These are phyloP conservation scores for Aspergillus diversus DNA, from an alignment of 495 filamentous ascomycete species.

Conservation along the genomic window DNA sequence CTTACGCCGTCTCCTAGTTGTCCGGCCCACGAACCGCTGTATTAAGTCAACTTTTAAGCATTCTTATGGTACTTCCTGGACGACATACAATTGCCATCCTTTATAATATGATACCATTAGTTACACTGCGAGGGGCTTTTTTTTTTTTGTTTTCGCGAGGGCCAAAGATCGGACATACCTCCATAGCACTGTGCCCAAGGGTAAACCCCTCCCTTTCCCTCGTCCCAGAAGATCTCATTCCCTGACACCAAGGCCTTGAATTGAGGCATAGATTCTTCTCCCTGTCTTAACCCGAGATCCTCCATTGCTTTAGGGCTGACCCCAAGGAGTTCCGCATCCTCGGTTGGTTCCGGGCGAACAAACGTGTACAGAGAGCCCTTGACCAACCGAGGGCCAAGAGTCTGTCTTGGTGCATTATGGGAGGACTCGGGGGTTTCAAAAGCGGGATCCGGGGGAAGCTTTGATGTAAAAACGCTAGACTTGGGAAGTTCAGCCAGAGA, in stretches of 20 bases:
- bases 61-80: conserved; percentile 1
- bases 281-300: conserved; percentile 72
- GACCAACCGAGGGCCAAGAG: conserved; percentile 81
- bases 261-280: conserved; percentile 69
- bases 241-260: conserved; percentile 79
- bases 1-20: conserved; percentile 86
- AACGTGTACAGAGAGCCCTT: conserved; percentile 87
- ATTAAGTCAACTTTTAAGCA: conserved; percentile 21
- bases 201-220: conserved; percentile 72
- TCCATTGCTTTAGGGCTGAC: conserved; percentile 75
- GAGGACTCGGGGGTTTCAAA: conserved; percentile 82
- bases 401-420: conserved; percentile 73
- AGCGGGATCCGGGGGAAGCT: conserved; percentile 73
- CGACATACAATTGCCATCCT: conserved; percentile 61
- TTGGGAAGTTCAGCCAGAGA: conserved; percentile 78
- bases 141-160: too few species aligned
- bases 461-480: conserved; percentile 80
- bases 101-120: neutral
- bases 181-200: conserved; percentile 99
- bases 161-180: conserved; percentile 46
- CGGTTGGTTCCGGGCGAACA: conserved; percentile 74
- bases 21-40: conserved; percentile 82
- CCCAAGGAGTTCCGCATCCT: conserved; percentile 76
- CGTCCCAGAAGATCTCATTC: conserved; percentile 67
- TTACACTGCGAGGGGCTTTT: too few species aligned